These are phyloP conservation scores for Lobosporangium transversale DNA, from an alignment of 192 early-diverging fungal genomes.

Conservation along the genomic window DNA sequence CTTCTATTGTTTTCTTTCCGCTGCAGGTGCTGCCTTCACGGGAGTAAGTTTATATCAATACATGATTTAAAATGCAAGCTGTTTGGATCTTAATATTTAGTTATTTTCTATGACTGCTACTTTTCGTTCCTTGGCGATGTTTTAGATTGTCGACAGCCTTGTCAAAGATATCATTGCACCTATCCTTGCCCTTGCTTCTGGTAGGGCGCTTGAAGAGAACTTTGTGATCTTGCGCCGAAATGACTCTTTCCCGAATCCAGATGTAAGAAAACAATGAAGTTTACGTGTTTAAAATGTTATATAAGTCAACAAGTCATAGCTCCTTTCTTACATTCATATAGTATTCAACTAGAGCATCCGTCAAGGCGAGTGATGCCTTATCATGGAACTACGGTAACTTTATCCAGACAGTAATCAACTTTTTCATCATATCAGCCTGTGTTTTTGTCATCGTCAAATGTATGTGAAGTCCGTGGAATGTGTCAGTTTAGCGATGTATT, in stretches of 20 bases:
- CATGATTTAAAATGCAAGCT: no score
- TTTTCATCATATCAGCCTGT: conserved; percentile 66
- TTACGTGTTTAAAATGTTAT: no score
- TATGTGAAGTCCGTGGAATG: background rate
- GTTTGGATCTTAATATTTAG: no score
- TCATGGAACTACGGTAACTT: conserved; percentile 73
- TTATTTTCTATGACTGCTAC: no score
- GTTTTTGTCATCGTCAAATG: conserved; percentile 72
- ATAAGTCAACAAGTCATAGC: no score
- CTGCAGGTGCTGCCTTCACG: conserved; percentile 57
- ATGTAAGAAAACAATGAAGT: conserved; percentile 28
- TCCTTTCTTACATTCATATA: conserved; percentile 5
- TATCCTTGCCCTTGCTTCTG: conserved; percentile 64
- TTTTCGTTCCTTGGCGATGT: no score
- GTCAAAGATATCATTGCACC: conserved; percentile 67
- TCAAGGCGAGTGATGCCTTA: conserved; percentile 59
- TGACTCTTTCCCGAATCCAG: conserved; percentile 12
- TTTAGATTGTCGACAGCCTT: conserved; percentile 48
- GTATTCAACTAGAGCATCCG: conserved; percentile 34
- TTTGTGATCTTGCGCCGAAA: conserved; percentile 31
- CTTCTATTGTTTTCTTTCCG: no score
- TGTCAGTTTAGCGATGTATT: no score
- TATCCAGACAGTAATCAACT: conserved; percentile 70
- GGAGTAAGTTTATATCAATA: conserved; percentile 24
- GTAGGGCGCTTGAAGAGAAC: conserved; percentile 52